Base-by-base conservation (phyloP, 192 early-diverging fungal species). In the Coemansia sp. region DNA sequence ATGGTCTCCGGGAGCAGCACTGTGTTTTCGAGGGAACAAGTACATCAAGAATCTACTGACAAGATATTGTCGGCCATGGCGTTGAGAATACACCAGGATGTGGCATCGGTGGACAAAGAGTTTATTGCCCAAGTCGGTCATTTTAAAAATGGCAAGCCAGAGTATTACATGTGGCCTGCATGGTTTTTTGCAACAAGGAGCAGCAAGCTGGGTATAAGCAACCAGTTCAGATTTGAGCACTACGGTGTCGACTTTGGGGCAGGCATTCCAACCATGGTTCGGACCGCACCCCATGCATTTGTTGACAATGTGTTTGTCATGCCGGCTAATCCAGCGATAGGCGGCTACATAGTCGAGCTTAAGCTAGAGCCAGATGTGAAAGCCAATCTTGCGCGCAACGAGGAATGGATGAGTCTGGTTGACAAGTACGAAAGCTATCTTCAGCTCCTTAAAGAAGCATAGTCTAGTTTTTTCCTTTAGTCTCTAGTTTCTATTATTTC, bases 221-320 rank as follows among this genome's bases (percentile, higher is more conserved):
- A 18, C 36, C 55, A 56, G 26, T 12, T 37, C 15, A 26, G 55
- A 9, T 56, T 56, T 56, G 26, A 19, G 21, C 36, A 56, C 26
- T 56, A 56, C 6, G 7, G 32, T 12, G 55, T 56, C 21, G 55
- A 56, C 15, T 56, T 56, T 56, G 55, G 55, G 32, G 21, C 55
- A 11, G 55, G 55, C 19, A 56, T 5, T 36, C 55, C 55, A 56
- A 36, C 55, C 11, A 13, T 36, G 11, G 55, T 37, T 36, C 55
- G 55, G 8, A 19, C 19, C 12, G 9, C 36, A 16, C 55, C 36
- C 9, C 19, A 36, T 56, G 55, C 55, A 56, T 56, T 56, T 56
- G 8, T 26, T 8, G 36, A 56, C 21, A 18, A 32, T 36, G 36
- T 36, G 2, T 56, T 56, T 26, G 36, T 56, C 8, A 56, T 56